Conservation (phyloP, 176 grass and related monocot species). For the Bolboschoenus planiculmis region DNA sequence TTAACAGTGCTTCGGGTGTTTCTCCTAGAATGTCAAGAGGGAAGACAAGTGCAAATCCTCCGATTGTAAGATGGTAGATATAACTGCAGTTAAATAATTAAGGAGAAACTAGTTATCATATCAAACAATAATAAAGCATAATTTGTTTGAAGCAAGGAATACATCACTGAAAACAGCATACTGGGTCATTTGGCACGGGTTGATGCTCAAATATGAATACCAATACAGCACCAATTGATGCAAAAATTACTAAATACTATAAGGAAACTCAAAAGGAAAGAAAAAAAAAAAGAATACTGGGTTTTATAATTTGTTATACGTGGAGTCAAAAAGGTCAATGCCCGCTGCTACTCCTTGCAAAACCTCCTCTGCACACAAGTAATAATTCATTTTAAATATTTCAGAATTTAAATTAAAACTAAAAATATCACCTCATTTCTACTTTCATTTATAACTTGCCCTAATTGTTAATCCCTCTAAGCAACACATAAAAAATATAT, state of each 20-base stretch:
- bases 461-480: not conserved
- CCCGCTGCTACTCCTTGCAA: constrained; percentile 88
- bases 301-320: constrained; percentile 33
- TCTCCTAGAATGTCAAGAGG: constrained; percentile 57
- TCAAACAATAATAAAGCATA: not conserved
- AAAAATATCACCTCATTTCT: not conserved
- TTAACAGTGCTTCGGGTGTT: constrained; percentile 15
- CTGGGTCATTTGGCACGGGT: not conserved
- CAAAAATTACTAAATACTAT: not conserved
- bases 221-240: not conserved
- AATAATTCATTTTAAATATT: constrained; percentile 1
- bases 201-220: not conserved
- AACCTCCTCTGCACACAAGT: constrained; percentile 65
- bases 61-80: constrained; percentile 88
- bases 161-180: not conserved
- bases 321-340: constrained; percentile 88
- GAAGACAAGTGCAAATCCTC: constrained; percentile 81
- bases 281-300: not conserved
- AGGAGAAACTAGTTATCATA: not conserved
- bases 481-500: not conserved
- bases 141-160: not conserved
- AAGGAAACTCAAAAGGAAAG: not conserved
- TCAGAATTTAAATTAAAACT: constrained; percentile 9
- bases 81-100: constrained; percentile 46
- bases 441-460: not conserved